Base-by-base conservation (phyloP, 225 moss, liverwort and hornwort species). In the Asterella californica region DNA sequence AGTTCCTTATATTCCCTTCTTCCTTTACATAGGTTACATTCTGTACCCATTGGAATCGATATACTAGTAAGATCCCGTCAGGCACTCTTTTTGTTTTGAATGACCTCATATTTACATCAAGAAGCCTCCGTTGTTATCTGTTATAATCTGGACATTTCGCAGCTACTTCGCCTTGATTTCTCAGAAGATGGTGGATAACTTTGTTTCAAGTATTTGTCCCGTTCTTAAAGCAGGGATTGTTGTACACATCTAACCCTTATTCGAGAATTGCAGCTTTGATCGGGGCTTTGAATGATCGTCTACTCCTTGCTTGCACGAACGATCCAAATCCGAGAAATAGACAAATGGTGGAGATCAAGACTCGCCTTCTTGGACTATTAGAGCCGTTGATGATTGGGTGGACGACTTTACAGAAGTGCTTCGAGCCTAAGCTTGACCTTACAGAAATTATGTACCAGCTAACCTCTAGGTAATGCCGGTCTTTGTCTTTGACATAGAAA, bases 391-490 rank as follows among this genome's bases (percentile, higher is more conserved):
- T 99, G 57, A 89, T 99, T 86, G 99, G 99, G 75, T 99, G 99
- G 99, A 99, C 92, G 52, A 99, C 99, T 15, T 90, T 93, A 90
- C 99, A 95, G 81, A 92, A 87, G 83, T 79, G 87, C 38, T 99
- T 93, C 82, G 99, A 99, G 82, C 91, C 99, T 10, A 99, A 95
- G 91, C 95, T 99, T 83, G 95, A 95, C 78, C 85, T 99, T 54
- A 85, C 93, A 64, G 95, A 95, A 80, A 94, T 95, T 21, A 93
- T 99, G 93, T 99, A 99, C 81, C 99, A 99, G 88, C 90, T 99
- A 75, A 99, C 99, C 53, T 99, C 99, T 45, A 95, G 99, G 96
- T 96, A 72, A 62, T 80, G 52, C 21, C 42, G 73, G 25, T 47
- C 17, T 38, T 62, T 49, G 10, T 19, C 46, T 71, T 9, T 71